Evolutionary conservation across 2,329 filamentous ascomycete genomes (phyloP), one percentile per base, ranked within the genome.

Genomic region (Stemphylium beticola): DNA sequence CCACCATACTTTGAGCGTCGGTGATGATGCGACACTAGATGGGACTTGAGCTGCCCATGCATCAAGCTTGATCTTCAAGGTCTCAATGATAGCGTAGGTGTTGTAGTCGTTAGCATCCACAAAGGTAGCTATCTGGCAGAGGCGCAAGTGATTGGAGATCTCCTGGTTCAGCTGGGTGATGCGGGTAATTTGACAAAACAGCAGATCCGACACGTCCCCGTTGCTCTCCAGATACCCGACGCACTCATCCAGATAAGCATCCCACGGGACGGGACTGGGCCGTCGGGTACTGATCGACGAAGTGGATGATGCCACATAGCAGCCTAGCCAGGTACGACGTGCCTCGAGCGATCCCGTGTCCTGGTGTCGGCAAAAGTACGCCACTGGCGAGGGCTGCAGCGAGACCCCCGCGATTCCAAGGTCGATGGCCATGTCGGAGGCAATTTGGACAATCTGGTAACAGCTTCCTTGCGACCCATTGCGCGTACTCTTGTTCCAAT

Each of bases 281-380:
- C 67, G 59, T 15, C 67, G 65, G 18, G 53, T 58, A 50, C 57
- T 60, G 3, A 65, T 58, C 20, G 64, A 61, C 4, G 64, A 63
- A 11, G 58, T 57, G 2, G 62, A 58, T 12, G 65, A 45, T 24
- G 64, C 64, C 26, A 70, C 55, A 42, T 60, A 70, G 48, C 67
- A 70, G 12, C 65, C 65, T 51, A 70, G 62, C 67, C 67, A 70
- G 9, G 67, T 70, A 22, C 66, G 65, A n/a, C 66, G 61, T 49
- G 67, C 67, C 15, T 66, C 65, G 8, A 60, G 50, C 15, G 66
- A 66, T 38, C 52, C 55, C 6, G 61, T 34, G 43, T 69, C 58
- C 31, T 61, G 55, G 22, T 65, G 63, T 31, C 58, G 57, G 9
- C 26, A 53, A 22, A 70, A 70, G 37, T 61, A 70, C 3, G 67